A percentile compares a stretch with the other conserved stretches of the same genome.
These are phyloP conservation scores for Xylariaceae sp. DNA, from an alignment of 2,329 filamentous ascomycete genomes.

Conservation along the genomic window DNA sequence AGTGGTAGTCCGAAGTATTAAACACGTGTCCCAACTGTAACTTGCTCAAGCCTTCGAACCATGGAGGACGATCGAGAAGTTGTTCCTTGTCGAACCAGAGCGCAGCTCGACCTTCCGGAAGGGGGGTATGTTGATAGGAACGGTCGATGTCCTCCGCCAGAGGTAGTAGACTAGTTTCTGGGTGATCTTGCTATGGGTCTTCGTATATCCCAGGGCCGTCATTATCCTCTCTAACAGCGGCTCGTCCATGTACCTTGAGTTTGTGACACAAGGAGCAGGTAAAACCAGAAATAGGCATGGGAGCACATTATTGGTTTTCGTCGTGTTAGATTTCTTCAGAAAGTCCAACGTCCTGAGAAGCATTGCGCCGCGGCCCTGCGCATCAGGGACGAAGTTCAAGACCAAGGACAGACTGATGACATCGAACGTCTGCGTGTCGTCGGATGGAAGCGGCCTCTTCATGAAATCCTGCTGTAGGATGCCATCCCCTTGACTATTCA, in stretches of 20 bases:
- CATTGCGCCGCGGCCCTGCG: slow-evolving; percentile 75
- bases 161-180: slow-evolving; percentile 84
- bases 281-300: slow-evolving; percentile 84
- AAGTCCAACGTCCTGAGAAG: slow-evolving; percentile 69
- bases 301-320: slow-evolving; percentile 37
- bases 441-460: slow-evolving; percentile 67
- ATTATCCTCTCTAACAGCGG: slow-evolving; percentile 66
- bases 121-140: slow-evolving; percentile 23
- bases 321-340: slow-evolving; percentile 41
- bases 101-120: slow-evolving; percentile 74
- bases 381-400: slow-evolving; percentile 86
- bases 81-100: slow-evolving; percentile 73
- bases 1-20: neutral
- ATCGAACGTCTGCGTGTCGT: slow-evolving; percentile 66
- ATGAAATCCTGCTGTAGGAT: slow-evolving; percentile 94
- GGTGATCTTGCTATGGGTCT: slow-evolving; percentile 64
- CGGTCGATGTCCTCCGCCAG: slow-evolving; percentile 53
- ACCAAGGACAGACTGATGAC: slow-evolving; percentile 89
- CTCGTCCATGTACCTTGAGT: slow-evolving; percentile 85
- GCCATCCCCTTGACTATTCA: slow-evolving; percentile 76
- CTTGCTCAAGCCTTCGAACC: slow-evolving; percentile 12
- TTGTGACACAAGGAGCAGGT: slow-evolving; percentile 79
- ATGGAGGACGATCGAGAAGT: slow-evolving; percentile 74
- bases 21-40: slow-evolving; percentile 11
- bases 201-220: slow-evolving; percentile 65